Evolutionary conservation across 352 stramenopile genomes (phyloP).

Genomic region (Phytophthora gonapodyides): DNA sequence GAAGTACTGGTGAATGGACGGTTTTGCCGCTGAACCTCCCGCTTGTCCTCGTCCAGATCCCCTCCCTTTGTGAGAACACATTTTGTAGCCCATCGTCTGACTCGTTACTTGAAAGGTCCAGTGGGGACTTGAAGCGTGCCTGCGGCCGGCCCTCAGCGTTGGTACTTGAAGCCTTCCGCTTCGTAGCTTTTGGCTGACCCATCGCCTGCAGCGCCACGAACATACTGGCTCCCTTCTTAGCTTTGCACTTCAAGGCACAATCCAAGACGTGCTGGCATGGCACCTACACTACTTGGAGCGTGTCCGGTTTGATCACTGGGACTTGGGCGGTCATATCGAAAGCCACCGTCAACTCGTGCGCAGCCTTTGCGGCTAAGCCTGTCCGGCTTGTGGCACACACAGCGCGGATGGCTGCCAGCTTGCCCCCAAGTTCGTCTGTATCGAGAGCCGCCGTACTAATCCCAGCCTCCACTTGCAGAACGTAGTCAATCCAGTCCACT

Average conservation of each 20-base stretch:
- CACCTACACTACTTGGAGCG: too few species aligned
- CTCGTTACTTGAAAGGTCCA: too few species aligned
- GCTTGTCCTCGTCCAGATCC: too few species aligned
- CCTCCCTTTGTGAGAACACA: too few species aligned
- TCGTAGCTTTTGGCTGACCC: background rate
- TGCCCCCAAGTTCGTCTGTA: background rate
- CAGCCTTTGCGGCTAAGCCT: background rate
- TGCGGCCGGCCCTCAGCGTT: background rate
- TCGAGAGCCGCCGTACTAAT: background rate
- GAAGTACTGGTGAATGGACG: too few species aligned
- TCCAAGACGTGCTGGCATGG: constrained; percentile 1
- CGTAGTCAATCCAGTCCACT: constrained; percentile 6
- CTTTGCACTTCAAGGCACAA: background rate
- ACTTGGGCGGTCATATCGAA: background rate
- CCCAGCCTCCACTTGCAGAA: background rate
- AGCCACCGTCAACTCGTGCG: background rate
- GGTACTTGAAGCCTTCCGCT: background rate
- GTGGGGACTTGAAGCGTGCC: background rate
- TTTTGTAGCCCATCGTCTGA: too few species aligned
- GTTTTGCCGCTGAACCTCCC: too few species aligned
- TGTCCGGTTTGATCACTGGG: background rate
- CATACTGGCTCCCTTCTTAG: background rate
- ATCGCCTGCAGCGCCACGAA: background rate
- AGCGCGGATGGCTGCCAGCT: background rate
- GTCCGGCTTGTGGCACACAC: background rate